These are phyloP conservation scores for Phytophthora vignae DNA, from an alignment of 352 stramenopile species.

Conservation along the genomic window DNA sequence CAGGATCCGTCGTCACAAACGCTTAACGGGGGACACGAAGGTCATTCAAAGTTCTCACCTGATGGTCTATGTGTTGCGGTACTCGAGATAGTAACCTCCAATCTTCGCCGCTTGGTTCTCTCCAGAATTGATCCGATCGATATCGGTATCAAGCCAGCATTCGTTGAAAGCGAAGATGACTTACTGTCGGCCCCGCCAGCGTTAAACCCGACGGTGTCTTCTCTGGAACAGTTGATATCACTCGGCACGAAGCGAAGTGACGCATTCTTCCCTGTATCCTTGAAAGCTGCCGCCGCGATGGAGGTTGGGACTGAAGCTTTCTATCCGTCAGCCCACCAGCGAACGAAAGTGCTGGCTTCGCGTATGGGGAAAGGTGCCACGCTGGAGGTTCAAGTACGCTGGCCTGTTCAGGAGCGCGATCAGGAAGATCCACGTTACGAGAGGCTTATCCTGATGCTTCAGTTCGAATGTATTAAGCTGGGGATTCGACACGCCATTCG, in stretches of 20 bases:
- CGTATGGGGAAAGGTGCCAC: slow-evolving; percentile 87
- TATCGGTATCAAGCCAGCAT: slow-evolving; percentile 66
- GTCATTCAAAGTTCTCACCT: slow-evolving; percentile 45
- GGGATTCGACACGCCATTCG: slow-evolving; percentile 76
- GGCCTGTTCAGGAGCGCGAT: slow-evolving; percentile 86
- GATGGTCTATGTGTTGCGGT: slow-evolving; percentile 77
- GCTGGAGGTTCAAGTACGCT: slow-evolving; percentile 87
- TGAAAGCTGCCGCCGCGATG: slow-evolving; percentile 85
- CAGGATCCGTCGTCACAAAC: slow-evolving; percentile 7
- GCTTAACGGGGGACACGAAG: slow-evolving; percentile 6
- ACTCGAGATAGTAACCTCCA: slow-evolving; percentile 80
- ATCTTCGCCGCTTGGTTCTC: slow-evolving; percentile 83
- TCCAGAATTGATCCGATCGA: slow-evolving; percentile 80
- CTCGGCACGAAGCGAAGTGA: slow-evolving; percentile 84
- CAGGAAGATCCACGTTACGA: slow-evolving; percentile 91
- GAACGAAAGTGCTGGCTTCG: slow-evolving; percentile 81
- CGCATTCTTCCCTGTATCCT: slow-evolving; percentile 79
- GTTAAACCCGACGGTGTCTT: slow-evolving; percentile 68
- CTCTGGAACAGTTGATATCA: slow-evolving; percentile 81
- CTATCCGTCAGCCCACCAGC: slow-evolving; percentile 85
- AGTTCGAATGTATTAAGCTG: slow-evolving; percentile 85
- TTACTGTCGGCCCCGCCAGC: slow-evolving; percentile 66
- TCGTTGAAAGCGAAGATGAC: slow-evolving; percentile 46
- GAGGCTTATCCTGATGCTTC: slow-evolving; percentile 86
- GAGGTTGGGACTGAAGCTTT: slow-evolving; percentile 90